phyloP scores from a whole-genome alignment of 129 eudicot species.

The Chrysanthemum lavandulifolium region DNA sequence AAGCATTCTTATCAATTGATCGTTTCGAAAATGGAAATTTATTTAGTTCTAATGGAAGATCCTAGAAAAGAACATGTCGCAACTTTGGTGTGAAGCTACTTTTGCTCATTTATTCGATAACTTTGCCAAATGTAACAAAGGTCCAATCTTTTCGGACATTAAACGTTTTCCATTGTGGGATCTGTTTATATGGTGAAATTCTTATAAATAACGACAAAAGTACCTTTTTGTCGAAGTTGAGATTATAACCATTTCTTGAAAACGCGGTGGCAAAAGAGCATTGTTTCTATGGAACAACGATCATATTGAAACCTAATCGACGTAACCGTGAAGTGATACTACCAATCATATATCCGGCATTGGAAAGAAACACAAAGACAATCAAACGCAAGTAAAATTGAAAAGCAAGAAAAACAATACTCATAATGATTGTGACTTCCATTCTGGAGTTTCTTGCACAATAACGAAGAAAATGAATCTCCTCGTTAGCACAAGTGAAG shows the following conservation, averaged over 20 bases:
- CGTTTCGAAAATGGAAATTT: background rate
- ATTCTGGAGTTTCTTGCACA: slow-evolving; percentile 76
- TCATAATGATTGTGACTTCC: too few relatives aligned
- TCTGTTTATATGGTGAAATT: background rate
- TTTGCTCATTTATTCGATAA: background rate
- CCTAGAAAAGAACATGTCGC: background rate
- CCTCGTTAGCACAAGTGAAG: slow-evolving; percentile 94
- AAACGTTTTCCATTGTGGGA: background rate
- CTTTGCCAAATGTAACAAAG: background rate
- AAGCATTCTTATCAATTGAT: too few relatives aligned
- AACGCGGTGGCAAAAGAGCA: slow-evolving; percentile 68
- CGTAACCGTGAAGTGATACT: slow-evolving; percentile 20
- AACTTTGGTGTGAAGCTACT: background rate
- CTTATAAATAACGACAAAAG: background rate
- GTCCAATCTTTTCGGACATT: slow-evolving; percentile 14
- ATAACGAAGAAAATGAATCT: slow-evolving; percentile 83
- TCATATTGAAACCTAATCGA: slow-evolving; percentile 67
- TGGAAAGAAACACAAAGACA: slow-evolving; percentile 10
- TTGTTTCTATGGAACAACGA: slow-evolving; percentile 83
- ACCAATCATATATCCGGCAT: background rate
- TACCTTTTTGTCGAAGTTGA: background rate
- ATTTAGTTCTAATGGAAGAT: background rate
- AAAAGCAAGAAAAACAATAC: too few relatives aligned
- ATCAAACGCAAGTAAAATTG: too few relatives aligned
- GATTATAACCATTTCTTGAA: background rate